Percentiles rank a stretch among this genome's conserved stretches.
These are phyloP conservation scores for Vitis hybrid DNA, from an alignment of 177 flowering plant species.

Conservation along the genomic window DNA sequence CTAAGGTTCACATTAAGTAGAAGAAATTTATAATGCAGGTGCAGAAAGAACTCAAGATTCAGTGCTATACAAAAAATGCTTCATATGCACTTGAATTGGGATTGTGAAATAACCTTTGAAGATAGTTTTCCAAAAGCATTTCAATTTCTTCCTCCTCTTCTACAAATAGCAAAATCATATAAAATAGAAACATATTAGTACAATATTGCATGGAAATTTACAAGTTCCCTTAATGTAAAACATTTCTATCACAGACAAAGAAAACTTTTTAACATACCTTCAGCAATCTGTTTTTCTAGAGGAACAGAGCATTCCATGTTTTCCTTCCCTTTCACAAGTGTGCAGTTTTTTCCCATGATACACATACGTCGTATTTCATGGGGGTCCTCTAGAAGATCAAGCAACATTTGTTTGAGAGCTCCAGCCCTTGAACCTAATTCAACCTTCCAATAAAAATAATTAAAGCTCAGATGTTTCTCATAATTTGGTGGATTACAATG, in stretches of 20 bases:
- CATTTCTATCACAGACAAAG: not conserved
- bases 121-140: conserved; percentile 97
- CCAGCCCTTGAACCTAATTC: conserved; percentile 93
- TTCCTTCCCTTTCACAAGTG: conserved; percentile 44
- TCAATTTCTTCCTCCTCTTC: conserved; percentile 99
- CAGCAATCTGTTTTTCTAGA: conserved; percentile 86
- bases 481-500: not conserved
- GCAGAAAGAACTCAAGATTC: not conserved
- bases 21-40: no score
- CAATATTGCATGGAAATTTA: no score
- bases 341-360: conserved; percentile 91
- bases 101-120: conserved; percentile 65
- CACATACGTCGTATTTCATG: conserved; percentile 92
- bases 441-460: conserved; percentile 50
- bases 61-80: not conserved
- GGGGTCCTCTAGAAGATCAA: conserved; percentile 95
- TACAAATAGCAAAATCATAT: conserved; percentile 30
- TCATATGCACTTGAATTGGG: not conserved
- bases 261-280: conserved; percentile 50
- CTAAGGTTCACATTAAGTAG: no score
- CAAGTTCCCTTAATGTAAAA: no score
- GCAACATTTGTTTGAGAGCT: conserved; percentile 91
- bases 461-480: not conserved
- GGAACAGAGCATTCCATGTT: conserved; percentile 77
- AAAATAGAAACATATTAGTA: not conserved